These are phyloP conservation scores for Flaveria ramosissima DNA, from an alignment of 129 eudicot species.

Conservation along the genomic window DNA sequence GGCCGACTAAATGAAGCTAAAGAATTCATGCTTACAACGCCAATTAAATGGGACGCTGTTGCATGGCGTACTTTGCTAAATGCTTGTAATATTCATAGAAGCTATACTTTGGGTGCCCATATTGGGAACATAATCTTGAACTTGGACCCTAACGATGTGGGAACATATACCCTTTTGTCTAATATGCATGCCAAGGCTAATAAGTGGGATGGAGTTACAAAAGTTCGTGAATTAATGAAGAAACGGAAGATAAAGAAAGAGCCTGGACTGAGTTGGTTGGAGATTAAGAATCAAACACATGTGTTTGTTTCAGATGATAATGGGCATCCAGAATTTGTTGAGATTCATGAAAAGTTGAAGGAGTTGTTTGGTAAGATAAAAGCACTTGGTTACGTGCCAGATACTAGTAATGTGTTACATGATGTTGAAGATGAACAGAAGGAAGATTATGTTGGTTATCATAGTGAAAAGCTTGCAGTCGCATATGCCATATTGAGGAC, in stretches of 20 bases:
- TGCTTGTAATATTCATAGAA: constrained; percentile 61
- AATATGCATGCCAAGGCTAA: constrained; percentile 66
- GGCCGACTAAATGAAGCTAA: constrained; percentile 59
- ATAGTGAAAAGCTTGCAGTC: constrained; percentile 72
- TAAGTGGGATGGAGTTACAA: constrained; percentile 8
- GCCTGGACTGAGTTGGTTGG: constrained; percentile 32
- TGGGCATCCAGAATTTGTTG: constrained; percentile 46
- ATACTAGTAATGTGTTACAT: constrained; percentile 49
- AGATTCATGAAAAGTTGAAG: constrained; percentile 60
- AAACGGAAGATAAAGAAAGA: constrained; percentile 32
- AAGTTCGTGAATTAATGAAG: constrained; percentile 22
- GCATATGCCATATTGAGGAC: constrained; percentile 62
- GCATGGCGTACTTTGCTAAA: constrained; percentile 70
- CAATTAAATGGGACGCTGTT: constrained; percentile 50
- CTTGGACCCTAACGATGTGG: constrained; percentile 55
- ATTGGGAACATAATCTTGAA: constrained; percentile 48
- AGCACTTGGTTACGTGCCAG: constrained; percentile 56
- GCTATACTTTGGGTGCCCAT: constrained; percentile 51
- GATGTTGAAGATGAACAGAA: constrained; percentile 74
- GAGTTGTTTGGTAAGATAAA: constrained; percentile 50
- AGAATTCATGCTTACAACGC: constrained; percentile 48
- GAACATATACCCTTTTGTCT: constrained; percentile 56
- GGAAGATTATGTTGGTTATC: constrained; percentile 55
- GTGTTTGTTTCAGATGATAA: constrained; percentile 48
- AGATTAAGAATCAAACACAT: constrained; percentile 32